These are phyloP conservation scores for Escovopsis sp. DNA, from an alignment of 2,329 filamentous ascomycete species.

Conservation along the genomic window DNA sequence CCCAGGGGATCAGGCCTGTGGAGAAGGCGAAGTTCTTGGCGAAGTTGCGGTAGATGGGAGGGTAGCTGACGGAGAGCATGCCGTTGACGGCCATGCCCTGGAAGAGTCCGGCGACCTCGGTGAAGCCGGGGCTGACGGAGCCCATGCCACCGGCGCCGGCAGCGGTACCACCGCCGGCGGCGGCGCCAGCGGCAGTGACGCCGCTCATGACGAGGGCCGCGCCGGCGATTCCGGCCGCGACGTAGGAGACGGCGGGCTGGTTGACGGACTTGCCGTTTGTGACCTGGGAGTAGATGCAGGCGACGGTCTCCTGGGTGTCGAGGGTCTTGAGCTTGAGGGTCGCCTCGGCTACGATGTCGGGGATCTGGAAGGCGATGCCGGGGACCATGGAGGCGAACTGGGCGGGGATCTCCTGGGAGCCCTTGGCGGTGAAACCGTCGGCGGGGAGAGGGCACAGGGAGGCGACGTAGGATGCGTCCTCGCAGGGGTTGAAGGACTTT, in stretches of 20 bases:
- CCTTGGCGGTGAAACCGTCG: conserved; percentile 58
- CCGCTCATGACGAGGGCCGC: conserved; percentile 64
- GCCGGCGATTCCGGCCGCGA: conserved; percentile 74
- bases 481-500: conserved; percentile 74
- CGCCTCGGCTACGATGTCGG: conserved; percentile 77
- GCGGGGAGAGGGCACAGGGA: conserved; percentile 75
- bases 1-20: conserved; percentile 71
- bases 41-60: conserved; percentile 77
- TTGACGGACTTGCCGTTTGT: conserved; percentile 75
- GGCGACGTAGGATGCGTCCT: conserved; percentile 46
- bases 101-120: conserved; percentile 77
- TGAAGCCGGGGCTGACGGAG: conserved; percentile 67
- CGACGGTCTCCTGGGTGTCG: conserved; percentile 47
- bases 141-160: conserved; percentile 40
- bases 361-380: conserved; percentile 74
- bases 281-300: conserved; percentile 70
- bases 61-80: conserved; percentile 86
- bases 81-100: conserved; percentile 90
- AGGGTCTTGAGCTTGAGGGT: conserved; percentile 57
- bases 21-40: conserved; percentile 89
- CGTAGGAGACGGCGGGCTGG: conserved; percentile 64
- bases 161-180: conserved; percentile 34
- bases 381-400: conserved; percentile 65
- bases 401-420: conserved; percentile 55
- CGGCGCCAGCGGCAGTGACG: conserved; percentile 50